Evolutionary conservation across 2,329 filamentous ascomycete species (phyloP).

Genomic region (Pestalotiopsis sp.): DNA sequence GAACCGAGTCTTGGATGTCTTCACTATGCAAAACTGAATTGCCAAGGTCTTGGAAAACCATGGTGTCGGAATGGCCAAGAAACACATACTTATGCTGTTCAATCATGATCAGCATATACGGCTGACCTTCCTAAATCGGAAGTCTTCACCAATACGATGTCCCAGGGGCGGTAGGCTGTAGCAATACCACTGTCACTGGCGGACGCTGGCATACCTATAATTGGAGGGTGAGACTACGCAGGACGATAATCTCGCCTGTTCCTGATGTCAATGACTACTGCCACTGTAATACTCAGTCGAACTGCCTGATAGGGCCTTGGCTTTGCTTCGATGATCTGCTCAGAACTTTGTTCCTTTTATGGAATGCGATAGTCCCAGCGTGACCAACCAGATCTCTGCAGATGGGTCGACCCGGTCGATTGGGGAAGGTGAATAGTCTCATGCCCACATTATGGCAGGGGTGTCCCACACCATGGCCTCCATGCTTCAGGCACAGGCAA

Average conservation of each 20-base stretch:
- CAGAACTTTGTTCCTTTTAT: neutral
- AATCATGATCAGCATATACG: neutral
- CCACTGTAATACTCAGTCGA: neutral
- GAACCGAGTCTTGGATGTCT: neutral
- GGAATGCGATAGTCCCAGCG: neutral
- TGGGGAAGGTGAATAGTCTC: neutral
- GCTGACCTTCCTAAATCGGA: neutral
- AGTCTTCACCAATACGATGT: neutral
- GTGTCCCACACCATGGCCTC: neutral
- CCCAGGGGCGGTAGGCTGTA: neutral
- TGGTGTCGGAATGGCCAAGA: neutral
- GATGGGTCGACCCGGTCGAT: neutral
- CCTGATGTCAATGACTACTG: neutral
- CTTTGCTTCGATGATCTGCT: neutral
- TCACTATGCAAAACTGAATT: neutral
- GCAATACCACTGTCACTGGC: neutral
- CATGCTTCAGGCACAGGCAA: neutral
- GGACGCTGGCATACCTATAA: neutral
- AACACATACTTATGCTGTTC: neutral
- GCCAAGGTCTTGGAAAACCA: conserved; percentile 1
- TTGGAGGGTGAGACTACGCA: neutral
- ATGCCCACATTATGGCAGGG: neutral
- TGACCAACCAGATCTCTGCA: neutral
- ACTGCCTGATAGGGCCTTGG: neutral
- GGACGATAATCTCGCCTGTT: neutral